Conservation (phyloP, 2,329 filamentous ascomycete species). For the Aspergillus flavus region DNA sequence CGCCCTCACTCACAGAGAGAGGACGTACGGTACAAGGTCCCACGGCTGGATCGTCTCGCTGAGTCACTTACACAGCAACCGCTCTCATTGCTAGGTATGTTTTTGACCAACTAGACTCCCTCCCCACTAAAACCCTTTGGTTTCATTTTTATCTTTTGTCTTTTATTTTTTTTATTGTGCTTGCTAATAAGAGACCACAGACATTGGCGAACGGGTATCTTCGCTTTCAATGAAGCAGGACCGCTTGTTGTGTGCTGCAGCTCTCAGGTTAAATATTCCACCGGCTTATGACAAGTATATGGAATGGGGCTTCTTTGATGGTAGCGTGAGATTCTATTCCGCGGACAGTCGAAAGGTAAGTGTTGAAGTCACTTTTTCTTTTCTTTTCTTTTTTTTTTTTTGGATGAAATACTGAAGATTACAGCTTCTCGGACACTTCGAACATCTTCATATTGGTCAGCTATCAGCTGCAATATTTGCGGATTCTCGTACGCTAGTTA, state of each 20-base stretch:
- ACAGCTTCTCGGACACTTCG: slow-evolving; percentile 77
- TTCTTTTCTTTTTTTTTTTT: not conserved
- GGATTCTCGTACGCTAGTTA: slow-evolving; percentile 87
- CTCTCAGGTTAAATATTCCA: slow-evolving; percentile 83
- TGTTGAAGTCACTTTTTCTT: not conserved
- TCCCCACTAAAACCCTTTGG: too few relatives aligned
- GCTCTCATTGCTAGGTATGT: slow-evolving; percentile 70
- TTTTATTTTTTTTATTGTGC: not conserved
- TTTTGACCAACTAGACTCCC: not conserved
- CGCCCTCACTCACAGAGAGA: slow-evolving; percentile 79
- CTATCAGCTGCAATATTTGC: slow-evolving; percentile 82
- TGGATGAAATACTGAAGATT: not conserved
- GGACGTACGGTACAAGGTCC: slow-evolving; percentile 63
- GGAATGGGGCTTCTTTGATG: slow-evolving; percentile 95
- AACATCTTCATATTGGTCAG: slow-evolving; percentile 91
- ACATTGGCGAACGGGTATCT: slow-evolving; percentile 76
- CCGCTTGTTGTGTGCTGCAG: slow-evolving; percentile 77
- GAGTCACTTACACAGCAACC: slow-evolving; percentile 77
- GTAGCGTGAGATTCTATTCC: slow-evolving; percentile 87
- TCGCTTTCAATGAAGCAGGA: slow-evolving; percentile 79
- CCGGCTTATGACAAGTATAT: slow-evolving; percentile 87
- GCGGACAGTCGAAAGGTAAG: slow-evolving; percentile 74
- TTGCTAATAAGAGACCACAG: slow-evolving; percentile 30
- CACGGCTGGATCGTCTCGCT: slow-evolving; percentile 75
- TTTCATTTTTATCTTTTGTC: too few relatives aligned